These are phyloP conservation scores for Saccharum hybrid DNA, from an alignment of 202 grass and related monocot genomes.

Conservation along the genomic window DNA sequence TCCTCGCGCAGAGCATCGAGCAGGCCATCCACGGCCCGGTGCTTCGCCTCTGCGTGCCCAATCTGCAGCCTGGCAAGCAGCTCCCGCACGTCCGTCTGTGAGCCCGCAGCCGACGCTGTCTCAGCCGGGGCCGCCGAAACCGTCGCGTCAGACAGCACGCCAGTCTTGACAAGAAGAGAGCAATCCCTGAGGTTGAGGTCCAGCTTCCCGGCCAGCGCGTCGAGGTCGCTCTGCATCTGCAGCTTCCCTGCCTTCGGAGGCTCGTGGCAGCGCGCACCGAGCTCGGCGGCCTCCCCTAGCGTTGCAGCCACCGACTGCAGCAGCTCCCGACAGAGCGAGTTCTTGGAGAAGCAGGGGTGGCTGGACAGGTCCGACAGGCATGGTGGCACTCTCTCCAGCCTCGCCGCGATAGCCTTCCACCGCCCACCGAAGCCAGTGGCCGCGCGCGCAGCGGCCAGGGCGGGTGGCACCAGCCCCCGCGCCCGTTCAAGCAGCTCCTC, in stretches of 20 bases:
- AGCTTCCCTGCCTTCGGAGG: constrained; percentile 64
- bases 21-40: constrained; percentile 73
- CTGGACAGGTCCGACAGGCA: constrained; percentile 93
- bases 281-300: constrained; percentile 60
- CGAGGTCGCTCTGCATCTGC: constrained; percentile 94
- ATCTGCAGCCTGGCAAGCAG: constrained; percentile 89
- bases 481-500: constrained; percentile 60
- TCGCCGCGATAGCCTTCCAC: constrained; percentile 83
- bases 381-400: constrained; percentile 64
- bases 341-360: constrained; percentile 93
- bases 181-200: constrained; percentile 90
- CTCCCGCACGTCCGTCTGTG: constrained; percentile 66
- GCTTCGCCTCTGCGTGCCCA: constrained; percentile 89
- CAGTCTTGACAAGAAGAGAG: constrained; percentile 81
- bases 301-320: constrained; percentile 72
- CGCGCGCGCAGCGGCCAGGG: constrained; percentile 55
- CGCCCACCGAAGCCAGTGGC: constrained; percentile 61
- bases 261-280: constrained; percentile 59
- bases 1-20: constrained; percentile 80
- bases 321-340: constrained; percentile 84
- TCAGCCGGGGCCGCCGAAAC: constrained; percentile 19
- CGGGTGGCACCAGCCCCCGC: constrained; percentile 53
- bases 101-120: neutral
- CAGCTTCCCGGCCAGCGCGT: constrained; percentile 79
- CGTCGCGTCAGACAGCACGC: constrained; percentile 69